Percentiles rank a stretch among this genome's conserved stretches.
These are phyloP conservation scores for Phytophthora europaea DNA, from an alignment of 352 stramenopile genomes.

Conservation along the genomic window DNA sequence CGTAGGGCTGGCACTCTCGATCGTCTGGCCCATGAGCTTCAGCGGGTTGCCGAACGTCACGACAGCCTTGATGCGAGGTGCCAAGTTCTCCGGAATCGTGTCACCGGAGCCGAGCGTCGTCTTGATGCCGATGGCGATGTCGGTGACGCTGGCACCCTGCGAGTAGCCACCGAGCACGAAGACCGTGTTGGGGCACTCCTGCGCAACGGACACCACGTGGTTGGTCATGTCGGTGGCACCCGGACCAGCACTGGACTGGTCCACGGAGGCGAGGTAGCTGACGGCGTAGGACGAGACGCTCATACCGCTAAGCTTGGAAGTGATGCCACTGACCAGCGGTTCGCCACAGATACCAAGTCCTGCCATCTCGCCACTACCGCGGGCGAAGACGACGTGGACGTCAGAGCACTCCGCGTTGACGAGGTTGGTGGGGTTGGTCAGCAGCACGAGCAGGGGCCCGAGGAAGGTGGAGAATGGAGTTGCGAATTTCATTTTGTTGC, in stretches of 20 bases:
- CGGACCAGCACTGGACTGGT: constrained; percentile 37
- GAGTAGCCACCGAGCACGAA: constrained; percentile 48
- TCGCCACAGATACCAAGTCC: constrained; percentile 44
- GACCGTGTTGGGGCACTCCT: constrained; percentile 41
- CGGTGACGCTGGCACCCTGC: constrained; percentile 44
- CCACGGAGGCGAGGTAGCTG: constrained; percentile 34
- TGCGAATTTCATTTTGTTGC: constrained; percentile 11
- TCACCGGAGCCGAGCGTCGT: constrained; percentile 35
- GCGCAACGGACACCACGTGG: constrained; percentile 33
- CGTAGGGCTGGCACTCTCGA: constrained; percentile 31
- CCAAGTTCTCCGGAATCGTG: constrained; percentile 32
- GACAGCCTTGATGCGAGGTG: constrained; percentile 28
- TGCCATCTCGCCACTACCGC: constrained; percentile 38
- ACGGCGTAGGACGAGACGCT: constrained; percentile 42
- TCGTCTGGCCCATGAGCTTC: constrained; percentile 38
- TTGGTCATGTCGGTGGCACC: constrained; percentile 50
- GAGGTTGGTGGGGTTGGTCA: background rate
- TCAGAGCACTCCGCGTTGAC: constrained; percentile 33
- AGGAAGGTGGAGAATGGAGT: background rate
- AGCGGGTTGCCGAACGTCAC: constrained; percentile 52
- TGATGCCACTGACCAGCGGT: constrained; percentile 42
- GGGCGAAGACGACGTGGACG: constrained; percentile 39
- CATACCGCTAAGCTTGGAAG: constrained; percentile 36
- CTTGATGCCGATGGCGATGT: constrained; percentile 43
- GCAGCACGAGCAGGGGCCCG: background rate